Evolutionary conservation across 225 moss, liverwort and hornwort species (phyloP), one percentile per base, ranked within the genome.

Genomic region (Anthoceros angustus): DNA sequence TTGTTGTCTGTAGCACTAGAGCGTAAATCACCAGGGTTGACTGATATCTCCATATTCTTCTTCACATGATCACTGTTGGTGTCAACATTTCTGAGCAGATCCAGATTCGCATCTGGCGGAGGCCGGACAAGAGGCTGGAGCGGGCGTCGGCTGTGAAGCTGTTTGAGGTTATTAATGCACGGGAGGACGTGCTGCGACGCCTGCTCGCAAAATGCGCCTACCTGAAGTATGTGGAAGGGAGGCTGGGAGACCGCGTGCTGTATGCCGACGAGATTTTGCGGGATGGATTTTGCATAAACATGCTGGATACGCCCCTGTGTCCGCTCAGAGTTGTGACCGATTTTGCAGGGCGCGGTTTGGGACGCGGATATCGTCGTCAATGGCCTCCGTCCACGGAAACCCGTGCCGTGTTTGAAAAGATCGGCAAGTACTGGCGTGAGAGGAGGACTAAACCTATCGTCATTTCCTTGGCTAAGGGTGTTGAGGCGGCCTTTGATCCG

Each of bases 261-360:
- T 86, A 75, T 18, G 94, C 94, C 0, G 94, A 95, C 55, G 94
- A 95, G 69, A 84, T 95, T 74, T 74, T 95, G 43, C 81, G 94
- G 15, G 94, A 95, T 62, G 94, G 94, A 9, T 95, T 95, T 73
- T 95, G 94, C 61, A 82, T 91, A 60, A 95, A 95, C 72, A 95
- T 95, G 90, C 74, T 90, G 21, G 86, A 86, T 67, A 95, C 94
- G 18, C 94, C 94, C 9, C 72, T 95, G 25, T 95, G 94, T 64
- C 94, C 94, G 5, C 61, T 95, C 25, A 90, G 85, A 76, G 94
- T 95, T 50, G 94, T 95, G 48, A 95, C 94, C 45, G 90, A 95
- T 65, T 80, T n/a, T 95, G 8, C 86, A 91, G 70, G 94, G 90
- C 76, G 94, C 94, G 50, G 94, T 95, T 26, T 95, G 94, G 94